Conservation (phyloP, 805 yeast genomes). For the Candida sakaeoensis region DNA sequence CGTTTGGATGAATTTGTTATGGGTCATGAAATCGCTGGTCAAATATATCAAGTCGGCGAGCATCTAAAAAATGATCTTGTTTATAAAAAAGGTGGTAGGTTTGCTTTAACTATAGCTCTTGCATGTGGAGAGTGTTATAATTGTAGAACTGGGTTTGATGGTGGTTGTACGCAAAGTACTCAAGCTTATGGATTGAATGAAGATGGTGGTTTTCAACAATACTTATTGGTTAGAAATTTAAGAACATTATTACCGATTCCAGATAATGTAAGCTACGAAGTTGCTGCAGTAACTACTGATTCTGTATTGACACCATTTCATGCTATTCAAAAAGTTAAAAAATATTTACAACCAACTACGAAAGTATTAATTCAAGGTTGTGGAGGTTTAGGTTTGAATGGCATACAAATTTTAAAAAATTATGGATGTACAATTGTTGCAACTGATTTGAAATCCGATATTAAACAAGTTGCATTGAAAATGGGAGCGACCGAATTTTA, state of each 20-base stretch:
- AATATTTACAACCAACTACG: constrained; percentile 24
- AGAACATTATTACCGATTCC: constrained; percentile 36
- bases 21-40: constrained; percentile 46
- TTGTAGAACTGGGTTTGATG: constrained; percentile 36
- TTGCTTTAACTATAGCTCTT: constrained; percentile 24
- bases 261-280: constrained; percentile 34
- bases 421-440: constrained; percentile 34
- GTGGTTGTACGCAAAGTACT: constrained; percentile 20
- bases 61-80: constrained; percentile 18
- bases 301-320: constrained; percentile 42
- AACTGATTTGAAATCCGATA: constrained; percentile 27
- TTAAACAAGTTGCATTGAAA: constrained; percentile 22
- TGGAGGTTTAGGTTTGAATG: constrained; percentile 43
- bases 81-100: constrained; percentile 29
- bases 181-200: constrained; percentile 32
- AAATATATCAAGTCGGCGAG: constrained; percentile 28
- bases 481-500: constrained; percentile 43
- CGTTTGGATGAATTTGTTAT: constrained; percentile 26
- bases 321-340: constrained; percentile 34
- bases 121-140: constrained; percentile 33
- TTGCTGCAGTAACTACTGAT: constrained; percentile 41
- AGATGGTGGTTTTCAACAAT: constrained; percentile 43
- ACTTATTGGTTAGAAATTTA: constrained; percentile 33
- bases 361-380: constrained; percentile 38
- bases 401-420: constrained; percentile 33